A percentile compares a stretch with the other conserved stretches of the same genome.
Evolutionary conservation across 306 rosid species (phyloP).

Genomic region (Lathyrus sativus): DNA sequence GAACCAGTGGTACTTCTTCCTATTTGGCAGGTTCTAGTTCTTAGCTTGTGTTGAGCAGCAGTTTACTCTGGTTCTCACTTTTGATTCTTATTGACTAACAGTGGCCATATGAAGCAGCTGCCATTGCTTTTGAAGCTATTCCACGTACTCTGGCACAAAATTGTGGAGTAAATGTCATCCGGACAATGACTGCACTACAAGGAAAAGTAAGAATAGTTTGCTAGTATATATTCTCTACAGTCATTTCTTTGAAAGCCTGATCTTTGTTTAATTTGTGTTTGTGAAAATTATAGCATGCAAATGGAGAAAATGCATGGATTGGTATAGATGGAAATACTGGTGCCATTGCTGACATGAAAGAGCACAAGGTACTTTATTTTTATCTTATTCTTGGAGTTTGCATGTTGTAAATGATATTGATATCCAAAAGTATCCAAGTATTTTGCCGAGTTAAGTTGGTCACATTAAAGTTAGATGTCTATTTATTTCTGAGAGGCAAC

Average conservation of each 20-base stretch:
- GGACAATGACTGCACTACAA: conserved; percentile 95
- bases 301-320: conserved; percentile 92
- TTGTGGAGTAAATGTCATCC: conserved; percentile 94
- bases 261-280: conserved; percentile 8
- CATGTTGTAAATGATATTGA: conserved; percentile 16
- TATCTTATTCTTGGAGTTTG: neutral
- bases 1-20: conserved; percentile 13
- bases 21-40: conserved; percentile 17
- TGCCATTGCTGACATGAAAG: conserved; percentile 75
- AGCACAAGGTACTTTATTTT: conserved; percentile 58
- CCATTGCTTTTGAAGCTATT: conserved; percentile 94
- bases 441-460: neutral
- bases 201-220: conserved; percentile 67
- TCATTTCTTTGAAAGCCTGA: conserved; percentile 1
- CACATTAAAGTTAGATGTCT: conserved; percentile 4
- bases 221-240: neutral
- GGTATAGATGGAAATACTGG: conserved; percentile 97
- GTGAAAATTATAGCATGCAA: conserved; percentile 70
- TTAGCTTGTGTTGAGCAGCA: neutral
- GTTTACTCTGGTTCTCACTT: conserved; percentile 34
- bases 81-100: conserved; percentile 42
- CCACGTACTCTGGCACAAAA: conserved; percentile 97
- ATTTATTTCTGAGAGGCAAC: neutral
- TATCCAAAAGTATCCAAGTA: neutral
- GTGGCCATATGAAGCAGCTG: conserved; percentile 99